Conservation (phyloP, 208 protist genomes). For the Kentomonas sorsogonicus region DNA sequence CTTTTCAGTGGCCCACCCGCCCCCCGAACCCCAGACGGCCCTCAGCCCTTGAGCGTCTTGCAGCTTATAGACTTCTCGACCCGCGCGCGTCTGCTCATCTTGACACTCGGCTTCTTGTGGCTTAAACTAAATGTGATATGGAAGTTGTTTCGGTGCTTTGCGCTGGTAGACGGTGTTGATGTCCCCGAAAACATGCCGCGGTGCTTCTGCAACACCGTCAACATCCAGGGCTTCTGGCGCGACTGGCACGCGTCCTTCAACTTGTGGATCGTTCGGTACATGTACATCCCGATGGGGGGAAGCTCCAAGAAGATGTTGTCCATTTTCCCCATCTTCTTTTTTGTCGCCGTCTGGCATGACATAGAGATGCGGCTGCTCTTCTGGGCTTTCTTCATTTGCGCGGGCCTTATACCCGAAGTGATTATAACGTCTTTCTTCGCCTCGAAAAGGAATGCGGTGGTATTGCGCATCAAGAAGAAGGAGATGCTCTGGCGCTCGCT, state of each 20-base stretch:
- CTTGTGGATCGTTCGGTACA: slow-evolving; percentile 84
- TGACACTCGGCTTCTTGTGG: slow-evolving; percentile 81
- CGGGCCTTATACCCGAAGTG: slow-evolving; percentile 65
- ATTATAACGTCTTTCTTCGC: slow-evolving; percentile 41
- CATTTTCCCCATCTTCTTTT: slow-evolving; percentile 89
- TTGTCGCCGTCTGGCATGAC: slow-evolving; percentile 91
- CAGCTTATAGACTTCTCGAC: slow-evolving; percentile 15
- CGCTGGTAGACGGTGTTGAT: slow-evolving; percentile 81
- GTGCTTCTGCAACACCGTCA: slow-evolving; percentile 86
- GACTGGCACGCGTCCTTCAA: slow-evolving; percentile 91
- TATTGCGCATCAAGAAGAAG: slow-evolving; percentile 16
- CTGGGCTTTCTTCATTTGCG: slow-evolving; percentile 67
- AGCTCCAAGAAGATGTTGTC: slow-evolving; percentile 31
- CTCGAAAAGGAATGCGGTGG: slow-evolving; percentile 17
- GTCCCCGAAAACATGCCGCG: slow-evolving; percentile 86
- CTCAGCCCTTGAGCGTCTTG: slow-evolving; percentile 5
- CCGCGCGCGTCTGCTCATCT: slow-evolving; percentile 27
- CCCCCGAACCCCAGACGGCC: neutral
- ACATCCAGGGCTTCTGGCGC: slow-evolving; percentile 88
- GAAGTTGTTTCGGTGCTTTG: slow-evolving; percentile 81
- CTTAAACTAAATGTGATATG: slow-evolving; percentile 90
- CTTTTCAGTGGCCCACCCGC: slow-evolving; percentile 13
- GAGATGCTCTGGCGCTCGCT: slow-evolving; percentile 35
- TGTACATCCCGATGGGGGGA: slow-evolving; percentile 86
- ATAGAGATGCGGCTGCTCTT: slow-evolving; percentile 62